Evolutionary conservation across 2,329 filamentous ascomycete species (phyloP), one percentile per base, ranked within the genome.

Genomic region (Ceratocystis ficicola): DNA sequence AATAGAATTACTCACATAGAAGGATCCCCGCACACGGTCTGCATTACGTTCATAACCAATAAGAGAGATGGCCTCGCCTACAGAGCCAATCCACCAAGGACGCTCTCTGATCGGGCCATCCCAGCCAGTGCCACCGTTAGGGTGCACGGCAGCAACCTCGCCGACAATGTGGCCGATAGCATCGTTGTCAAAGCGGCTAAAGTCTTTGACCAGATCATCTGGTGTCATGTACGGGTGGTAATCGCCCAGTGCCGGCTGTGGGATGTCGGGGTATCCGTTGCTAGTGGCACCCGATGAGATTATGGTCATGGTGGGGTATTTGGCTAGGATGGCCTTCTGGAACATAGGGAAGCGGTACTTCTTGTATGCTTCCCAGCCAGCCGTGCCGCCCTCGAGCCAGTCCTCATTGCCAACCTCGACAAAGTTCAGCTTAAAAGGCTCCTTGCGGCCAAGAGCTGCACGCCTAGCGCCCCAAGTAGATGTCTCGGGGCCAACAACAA

Each of bases 341-440:
- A 87, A 85, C 70, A 78, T 74, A 3, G 78, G 76, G 72, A 86
- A 86, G 3, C 85, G 80, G 69, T 81, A 81, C 67, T 81, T 78
- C 62, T 78, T 77, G 70, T 79, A 81, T 5, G 79, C 77, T 1
- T 77, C 73, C 72, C 77, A 80, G 3, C 80, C 77, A 0, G 71
- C 70, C 1, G 77, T 75, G 4, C 78, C 80, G 2, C 78, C 77
- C 30, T 77, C 79, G 3, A 86, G 78, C 76, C 81, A 82, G 70
- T 88, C 86, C 72, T 88, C 86, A 72, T 88, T 88, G 67, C 86
- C 86, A 55, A 88, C 75, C 73, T 88, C 86, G 65, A 88, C 82
- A 69, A 81, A 85, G 10, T 80, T 76, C 62, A 88, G 77, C 36
- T 72, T 75, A 75, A 83, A 88, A 0, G 86, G 85, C 67, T 83